A percentile compares a stretch with the other conserved stretches of the same genome.
phyloP scores from a whole-genome alignment of 805 yeast species.

The Wickerhamomyces bovis region DNA sequence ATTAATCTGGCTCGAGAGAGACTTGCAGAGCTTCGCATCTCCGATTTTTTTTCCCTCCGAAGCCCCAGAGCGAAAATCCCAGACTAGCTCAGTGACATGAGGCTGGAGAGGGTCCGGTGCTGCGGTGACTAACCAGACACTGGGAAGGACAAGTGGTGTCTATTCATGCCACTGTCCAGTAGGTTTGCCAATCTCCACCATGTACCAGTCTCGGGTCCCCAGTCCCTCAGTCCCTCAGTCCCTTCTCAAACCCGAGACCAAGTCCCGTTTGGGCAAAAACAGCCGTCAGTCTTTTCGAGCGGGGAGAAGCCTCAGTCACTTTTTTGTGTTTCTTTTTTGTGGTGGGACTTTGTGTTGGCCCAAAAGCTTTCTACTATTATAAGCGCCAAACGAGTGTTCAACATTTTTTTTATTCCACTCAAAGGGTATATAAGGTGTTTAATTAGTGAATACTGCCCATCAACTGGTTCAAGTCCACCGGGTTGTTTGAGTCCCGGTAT shows the following conservation, averaged over 20 bases:
- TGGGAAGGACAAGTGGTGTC: too few species aligned
- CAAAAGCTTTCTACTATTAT: too few species aligned
- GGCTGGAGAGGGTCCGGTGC: not conserved
- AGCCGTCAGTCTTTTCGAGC: not conserved
- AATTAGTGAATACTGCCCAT: not conserved
- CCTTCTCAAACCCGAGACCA: too few species aligned
- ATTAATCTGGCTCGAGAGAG: not conserved
- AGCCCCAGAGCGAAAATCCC: not conserved
- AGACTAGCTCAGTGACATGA: not conserved
- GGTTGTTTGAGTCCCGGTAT: conserved; percentile 3
- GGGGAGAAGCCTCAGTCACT: not conserved
- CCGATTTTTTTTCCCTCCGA: not conserved
- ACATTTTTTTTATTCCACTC: too few species aligned
- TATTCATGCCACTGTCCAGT: too few species aligned
- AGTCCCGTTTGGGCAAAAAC: not conserved
- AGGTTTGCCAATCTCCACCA: too few species aligned
- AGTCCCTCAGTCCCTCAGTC: too few species aligned
- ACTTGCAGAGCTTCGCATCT: not conserved
- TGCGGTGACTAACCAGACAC: not conserved
- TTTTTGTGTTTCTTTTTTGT: too few species aligned
- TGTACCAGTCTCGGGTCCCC: too few species aligned
- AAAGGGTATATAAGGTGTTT: too few species aligned
- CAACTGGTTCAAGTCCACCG: conserved; percentile 1
- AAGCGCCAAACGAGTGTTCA: too few species aligned
- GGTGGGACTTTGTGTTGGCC: too few species aligned